Base-by-base conservation (phyloP, 2,329 filamentous ascomycete genomes). In the Dendrostoma leiphaemia region DNA sequence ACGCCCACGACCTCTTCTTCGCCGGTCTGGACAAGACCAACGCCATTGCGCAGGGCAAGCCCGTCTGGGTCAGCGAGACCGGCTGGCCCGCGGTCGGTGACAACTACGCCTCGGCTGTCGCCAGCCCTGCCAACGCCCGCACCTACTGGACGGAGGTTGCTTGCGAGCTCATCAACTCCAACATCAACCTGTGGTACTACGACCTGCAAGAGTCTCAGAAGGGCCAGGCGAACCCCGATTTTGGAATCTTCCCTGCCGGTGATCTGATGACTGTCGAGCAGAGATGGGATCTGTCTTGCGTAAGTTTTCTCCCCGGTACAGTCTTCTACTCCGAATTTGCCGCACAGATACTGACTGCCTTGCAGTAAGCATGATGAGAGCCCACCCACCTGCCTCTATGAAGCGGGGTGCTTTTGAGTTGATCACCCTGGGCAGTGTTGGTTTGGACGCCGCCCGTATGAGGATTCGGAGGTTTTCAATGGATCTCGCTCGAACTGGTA, bases 1-100 rank as follows among this genome's bases (percentile, higher is more conserved):
- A 83, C 63, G 74, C 78, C 7, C 74, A 71, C 57, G 65, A 70
- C 51, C 76, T 84, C 50, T 88, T 87, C 72, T 72, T 78, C 67
- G 64, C 63, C 53, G 77, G 77, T 40, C 79, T 70, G 64, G 62
- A 76, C 44, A 71, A 71, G 48, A 72, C 74, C 58, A 44, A 71
- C 48, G 74, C 68, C 34, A 79, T 76, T 44, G 75, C 77, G 61
- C 43, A 51, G 38, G 56, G 50, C 54, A 59, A 59, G 53, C 56
- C 56, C 12, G 56, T 59, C 8, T 59, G 54, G 53, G 53, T 59
- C 10, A 59, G 48, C 41, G 56, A 59, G 56, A 59, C 53, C n/a
- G 56, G 56, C 26, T 59, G 56, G 56, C 56, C 56, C 24, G 41
- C 51, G 31, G 23, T 19, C 35, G 56, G 56, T 17, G 49, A 56